Evolutionary conservation across 345 rosid species (phyloP).

Genomic region (Salix viminalis): DNA sequence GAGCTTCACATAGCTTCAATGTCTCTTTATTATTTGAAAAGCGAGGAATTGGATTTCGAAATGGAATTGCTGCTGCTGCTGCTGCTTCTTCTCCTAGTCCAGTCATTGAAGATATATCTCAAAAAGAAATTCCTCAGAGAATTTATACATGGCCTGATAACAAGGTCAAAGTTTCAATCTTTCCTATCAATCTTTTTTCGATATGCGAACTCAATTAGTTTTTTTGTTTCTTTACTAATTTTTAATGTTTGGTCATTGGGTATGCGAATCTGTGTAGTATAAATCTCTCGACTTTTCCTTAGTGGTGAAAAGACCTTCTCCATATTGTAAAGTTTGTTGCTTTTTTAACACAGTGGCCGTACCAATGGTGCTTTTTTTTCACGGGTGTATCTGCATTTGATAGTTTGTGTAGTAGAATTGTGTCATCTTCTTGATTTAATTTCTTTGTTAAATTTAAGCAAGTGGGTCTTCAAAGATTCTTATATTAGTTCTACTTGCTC

Average conservation of each 20-base stretch:
- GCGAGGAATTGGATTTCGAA: not conserved
- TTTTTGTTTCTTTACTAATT: not conserved
- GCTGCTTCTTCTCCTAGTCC: conserved; percentile 24
- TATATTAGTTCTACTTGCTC: too few species aligned
- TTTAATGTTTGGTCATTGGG: not conserved
- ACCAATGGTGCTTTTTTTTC: too few species aligned
- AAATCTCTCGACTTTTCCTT: not conserved
- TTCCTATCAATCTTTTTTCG: not conserved
- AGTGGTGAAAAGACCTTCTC: not conserved
- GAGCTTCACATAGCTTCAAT: too few species aligned
- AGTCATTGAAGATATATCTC: conserved; percentile 25
- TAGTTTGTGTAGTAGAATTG: too few species aligned
- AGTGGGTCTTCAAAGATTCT: too few species aligned
- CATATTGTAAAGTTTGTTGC: not conserved
- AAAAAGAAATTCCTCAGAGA: conserved; percentile 17
- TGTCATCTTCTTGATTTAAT: too few species aligned
- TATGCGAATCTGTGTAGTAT: too few species aligned
- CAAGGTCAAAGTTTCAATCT: conserved; percentile 22
- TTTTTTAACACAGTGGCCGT: too few species aligned
- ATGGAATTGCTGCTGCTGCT: too few species aligned
- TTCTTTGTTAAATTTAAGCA: too few species aligned
- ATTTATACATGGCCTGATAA: conserved; percentile 48
- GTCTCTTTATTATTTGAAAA: too few species aligned
- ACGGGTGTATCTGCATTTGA: too few species aligned
- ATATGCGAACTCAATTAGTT: not conserved